These are phyloP conservation scores for Solanum acaule DNA, from an alignment of 257 asterid genomes.

Conservation along the genomic window DNA sequence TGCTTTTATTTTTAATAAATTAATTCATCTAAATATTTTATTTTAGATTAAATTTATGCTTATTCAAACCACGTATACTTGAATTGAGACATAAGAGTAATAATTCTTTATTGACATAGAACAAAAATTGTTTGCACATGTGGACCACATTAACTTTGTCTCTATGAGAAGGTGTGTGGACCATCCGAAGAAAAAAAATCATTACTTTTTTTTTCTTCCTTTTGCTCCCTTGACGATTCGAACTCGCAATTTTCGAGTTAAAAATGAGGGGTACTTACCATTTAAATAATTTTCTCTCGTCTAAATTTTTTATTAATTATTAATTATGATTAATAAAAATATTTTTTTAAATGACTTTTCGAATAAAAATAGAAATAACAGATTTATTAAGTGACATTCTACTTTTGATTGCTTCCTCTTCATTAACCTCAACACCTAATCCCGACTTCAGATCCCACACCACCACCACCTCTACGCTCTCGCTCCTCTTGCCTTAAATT, in stretches of 20 bases:
- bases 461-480: neutral
- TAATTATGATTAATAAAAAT: too few species aligned
- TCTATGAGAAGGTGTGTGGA: neutral
- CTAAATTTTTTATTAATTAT: too few species aligned
- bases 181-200: neutral
- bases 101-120: neutral
- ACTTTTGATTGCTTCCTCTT: too few species aligned
- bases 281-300: too few species aligned
- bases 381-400: too few species aligned
- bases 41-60: neutral
- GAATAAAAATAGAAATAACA: too few species aligned
- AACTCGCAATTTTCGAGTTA: accelerated
- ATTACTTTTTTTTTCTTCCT: too few species aligned
- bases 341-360: too few species aligned
- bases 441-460: too few species aligned
- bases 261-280: too few species aligned
- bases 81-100: neutral
- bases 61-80: neutral
- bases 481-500: neutral
- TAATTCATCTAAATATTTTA: neutral
- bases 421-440: too few species aligned
- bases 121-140: neutral
- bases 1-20: too few species aligned
- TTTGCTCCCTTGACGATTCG: accelerated
- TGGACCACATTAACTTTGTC: neutral